phyloP scores from a whole-genome alignment of 2,329 filamentous ascomycete species.

The Sporothrix inflata region DNA sequence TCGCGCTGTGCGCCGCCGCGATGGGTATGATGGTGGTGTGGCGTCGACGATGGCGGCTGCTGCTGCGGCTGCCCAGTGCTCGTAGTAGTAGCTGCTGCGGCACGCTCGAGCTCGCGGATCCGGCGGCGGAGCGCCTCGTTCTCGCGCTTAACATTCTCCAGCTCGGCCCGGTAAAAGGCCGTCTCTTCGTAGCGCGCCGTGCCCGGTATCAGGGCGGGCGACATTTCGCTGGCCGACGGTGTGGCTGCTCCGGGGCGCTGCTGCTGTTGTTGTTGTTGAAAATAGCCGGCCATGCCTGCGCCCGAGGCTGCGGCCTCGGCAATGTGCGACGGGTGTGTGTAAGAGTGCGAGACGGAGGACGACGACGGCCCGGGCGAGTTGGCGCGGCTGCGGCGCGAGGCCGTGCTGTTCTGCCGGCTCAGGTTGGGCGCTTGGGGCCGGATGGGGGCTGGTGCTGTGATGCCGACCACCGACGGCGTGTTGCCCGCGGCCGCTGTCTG shows the following conservation, averaged over 20 bases:
- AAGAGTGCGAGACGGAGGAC: conserved; percentile 46
- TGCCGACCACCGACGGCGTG: conserved; percentile 47
- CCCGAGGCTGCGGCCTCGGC: conserved; percentile 38
- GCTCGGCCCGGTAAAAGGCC: conserved; percentile 60
- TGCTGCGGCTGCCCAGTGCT: not conserved
- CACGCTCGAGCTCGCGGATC: conserved; percentile 64
- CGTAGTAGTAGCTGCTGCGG: not conserved
- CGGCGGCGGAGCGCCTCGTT: conserved; percentile 65
- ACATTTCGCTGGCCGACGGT: conserved; percentile 47
- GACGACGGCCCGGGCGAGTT: conserved; percentile 50
- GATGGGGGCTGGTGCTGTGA: conserved; percentile 50
- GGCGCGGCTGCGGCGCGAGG: conserved; percentile 57
- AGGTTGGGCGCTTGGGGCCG: conserved; percentile 44
- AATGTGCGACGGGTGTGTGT: conserved; percentile 49
- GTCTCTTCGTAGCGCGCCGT: conserved; percentile 67
- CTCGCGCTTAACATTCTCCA: conserved; percentile 65
- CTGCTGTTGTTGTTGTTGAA: not conserved
- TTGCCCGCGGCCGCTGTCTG: conserved; percentile 50
- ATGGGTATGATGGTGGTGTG: conserved; percentile 12
- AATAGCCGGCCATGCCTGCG: not conserved
- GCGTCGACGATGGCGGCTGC: not conserved
- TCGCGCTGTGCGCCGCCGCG: not conserved
- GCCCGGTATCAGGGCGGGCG: conserved; percentile 58
- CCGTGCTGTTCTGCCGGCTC: conserved; percentile 59
- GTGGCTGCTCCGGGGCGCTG: conserved; percentile 39